A percentile compares a stretch with the other conserved stretches of the same genome.
These are phyloP conservation scores for Microbotryum silenes-acaulis DNA, from an alignment of 1,284 basidiomycete genomes.

Conservation along the genomic window DNA sequence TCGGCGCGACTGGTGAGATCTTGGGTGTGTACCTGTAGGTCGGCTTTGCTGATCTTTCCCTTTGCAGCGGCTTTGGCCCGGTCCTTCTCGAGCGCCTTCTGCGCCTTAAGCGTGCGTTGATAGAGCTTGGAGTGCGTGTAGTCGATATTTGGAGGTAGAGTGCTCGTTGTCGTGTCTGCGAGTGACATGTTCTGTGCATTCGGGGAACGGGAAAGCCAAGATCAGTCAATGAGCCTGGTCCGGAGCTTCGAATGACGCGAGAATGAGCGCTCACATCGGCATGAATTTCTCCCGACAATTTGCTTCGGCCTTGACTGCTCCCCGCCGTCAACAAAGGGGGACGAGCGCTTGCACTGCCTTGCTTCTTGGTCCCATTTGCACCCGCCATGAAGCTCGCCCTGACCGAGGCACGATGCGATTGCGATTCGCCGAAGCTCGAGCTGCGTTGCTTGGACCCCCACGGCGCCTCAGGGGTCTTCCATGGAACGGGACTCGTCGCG, in stretches of 20 bases:
- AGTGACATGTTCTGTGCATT: slow-evolving; percentile 8
- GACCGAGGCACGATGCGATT: not conserved
- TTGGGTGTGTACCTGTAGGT: not conserved
- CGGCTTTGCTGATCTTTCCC: slow-evolving; percentile 10
- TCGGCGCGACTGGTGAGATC: slow-evolving; percentile 5
- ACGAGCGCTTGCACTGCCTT: slow-evolving; percentile 2
- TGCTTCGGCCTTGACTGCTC: slow-evolving; percentile 11
- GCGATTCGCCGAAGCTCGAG: slow-evolving; percentile 4
- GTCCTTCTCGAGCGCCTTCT: slow-evolving; percentile 31
- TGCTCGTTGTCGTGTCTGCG: slow-evolving; percentile 2
- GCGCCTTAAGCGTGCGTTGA: slow-evolving; percentile 30
- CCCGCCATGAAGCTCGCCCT: slow-evolving; percentile 9
- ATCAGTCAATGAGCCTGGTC: not conserved
- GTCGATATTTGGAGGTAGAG: slow-evolving; percentile 18
- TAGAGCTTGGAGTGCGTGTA: slow-evolving; percentile 28
- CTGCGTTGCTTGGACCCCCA: not conserved
- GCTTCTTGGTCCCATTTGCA: slow-evolving; percentile 7
- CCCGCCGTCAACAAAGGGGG: not conserved
- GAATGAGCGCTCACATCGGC: slow-evolving; percentile 13
- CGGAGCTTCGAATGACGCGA: not conserved
- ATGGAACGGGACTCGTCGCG: slow-evolving; percentile 6
- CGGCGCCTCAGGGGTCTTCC: not conserved
- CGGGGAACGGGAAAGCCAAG: not conserved
- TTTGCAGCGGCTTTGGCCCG: slow-evolving; percentile 25
- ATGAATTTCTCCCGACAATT: slow-evolving; percentile 28